Evolutionary conservation across 2,329 filamentous ascomycete genomes (phyloP), one percentile per base, ranked within the genome.

Genomic region (Colletotrichum sp.): DNA sequence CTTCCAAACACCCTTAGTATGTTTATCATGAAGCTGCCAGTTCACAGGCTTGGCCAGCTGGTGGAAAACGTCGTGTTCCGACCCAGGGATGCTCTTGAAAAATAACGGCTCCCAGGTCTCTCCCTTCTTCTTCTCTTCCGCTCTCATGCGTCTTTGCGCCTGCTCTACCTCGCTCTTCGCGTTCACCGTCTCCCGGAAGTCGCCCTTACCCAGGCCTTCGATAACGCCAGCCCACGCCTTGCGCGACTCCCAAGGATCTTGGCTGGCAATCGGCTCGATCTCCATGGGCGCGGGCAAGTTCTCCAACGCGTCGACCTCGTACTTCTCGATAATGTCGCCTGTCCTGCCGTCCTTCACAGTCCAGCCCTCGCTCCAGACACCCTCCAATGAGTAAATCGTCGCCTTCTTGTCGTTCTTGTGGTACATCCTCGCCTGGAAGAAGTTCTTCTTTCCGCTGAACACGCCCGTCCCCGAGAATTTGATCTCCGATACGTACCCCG

Each of bases 131-230:
- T 90, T 90, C 83, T 97, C 95, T 70, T 90, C 85, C 79, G 91
- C 91, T 76, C 96, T 90, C 87, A 96, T 88, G 76, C 93, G 92
- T 16, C 96, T 90, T 86, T 98, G 96, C 32, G 92, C 91, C 80
- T 96, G 93, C 83, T 98, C 96, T 72, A 98, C 94, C 81, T 93
- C 92, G 9, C 90, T 91, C 86, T 98, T 98, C 81, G 96, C 93
- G 1, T 85, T 84, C 0, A 91, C 91, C 0, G 94, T 94, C 7
- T 88, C 87, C 72, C 95, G 92, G 90, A 96, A 94, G 81, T 98
- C 93, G 28, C 94, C 94, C 74, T 88, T 88, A n/a, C 88, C 85
- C 73, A 98, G 94, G 28, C 92, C 94, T 5, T 89, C 88, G 0
- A 94, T 93, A 4, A 98, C 95, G 77, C 93, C 93, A 36, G 88